Conservation (phyloP, 1,139 yeast genomes). For the Eremothecium coryli region DNA sequence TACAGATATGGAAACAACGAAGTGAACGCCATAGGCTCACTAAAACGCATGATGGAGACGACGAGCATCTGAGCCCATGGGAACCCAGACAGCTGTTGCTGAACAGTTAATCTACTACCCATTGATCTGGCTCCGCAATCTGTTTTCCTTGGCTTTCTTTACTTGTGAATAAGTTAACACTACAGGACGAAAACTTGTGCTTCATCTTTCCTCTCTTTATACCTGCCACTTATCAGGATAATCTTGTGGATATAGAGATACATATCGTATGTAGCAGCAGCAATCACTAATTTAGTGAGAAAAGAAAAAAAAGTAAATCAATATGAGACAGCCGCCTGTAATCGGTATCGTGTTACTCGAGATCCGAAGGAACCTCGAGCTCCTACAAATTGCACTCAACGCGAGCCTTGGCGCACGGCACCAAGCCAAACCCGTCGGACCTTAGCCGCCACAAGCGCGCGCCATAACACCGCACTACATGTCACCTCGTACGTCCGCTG, state of each 20-base stretch:
- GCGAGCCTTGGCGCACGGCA: conserved; percentile 19
- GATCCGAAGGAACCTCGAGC: conserved; percentile 8
- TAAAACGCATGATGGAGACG: conserved; percentile 35
- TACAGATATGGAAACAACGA: conserved; percentile 56
- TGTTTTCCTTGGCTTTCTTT: too few species aligned
- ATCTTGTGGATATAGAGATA: too few species aligned
- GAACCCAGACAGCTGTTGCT: conserved; percentile 2
- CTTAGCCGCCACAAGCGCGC: too few species aligned
- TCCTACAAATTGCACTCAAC: conserved; percentile 34
- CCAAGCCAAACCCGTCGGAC: conserved; percentile 6
- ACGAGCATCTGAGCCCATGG: background rate
- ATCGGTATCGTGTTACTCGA: conserved; percentile 32
- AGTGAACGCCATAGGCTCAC: conserved; percentile 58
- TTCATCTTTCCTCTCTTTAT: too few species aligned
- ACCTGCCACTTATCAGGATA: too few species aligned
- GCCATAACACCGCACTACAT: conserved; percentile 18
- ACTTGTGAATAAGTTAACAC: too few species aligned
- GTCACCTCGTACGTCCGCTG: conserved; percentile 21
- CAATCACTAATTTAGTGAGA: too few species aligned
- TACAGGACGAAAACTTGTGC: too few species aligned
- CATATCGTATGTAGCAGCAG: too few species aligned
- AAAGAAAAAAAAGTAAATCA: too few species aligned
- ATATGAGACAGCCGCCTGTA: conserved; percentile 16
- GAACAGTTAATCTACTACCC: too few species aligned
- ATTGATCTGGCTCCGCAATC: too few species aligned